Evolutionary conservation across 129 eudicot genomes (phyloP), one percentile per base, ranked within the genome.

Genomic region (Heracleum sosnowskyi): DNA sequence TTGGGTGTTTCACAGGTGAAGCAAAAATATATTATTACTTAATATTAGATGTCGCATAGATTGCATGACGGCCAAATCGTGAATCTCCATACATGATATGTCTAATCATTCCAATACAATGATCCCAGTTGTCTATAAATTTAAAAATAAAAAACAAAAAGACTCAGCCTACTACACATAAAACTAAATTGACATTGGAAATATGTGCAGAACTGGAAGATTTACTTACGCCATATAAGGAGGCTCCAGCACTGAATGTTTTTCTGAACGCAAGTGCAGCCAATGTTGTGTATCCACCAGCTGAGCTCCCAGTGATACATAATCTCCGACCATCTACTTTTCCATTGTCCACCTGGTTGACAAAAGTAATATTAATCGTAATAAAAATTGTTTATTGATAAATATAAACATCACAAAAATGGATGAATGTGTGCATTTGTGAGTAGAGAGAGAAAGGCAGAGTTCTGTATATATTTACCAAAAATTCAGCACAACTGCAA

Each of bases 281-380:
- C 76, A 94, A 76, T 11, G 98, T 91, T 83, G 98, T 94, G 88
- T 94, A 94, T 79, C 98, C 98, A 42, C 98, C 98, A 79, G 98
- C 98, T 78, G 98, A 94, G 37, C 98, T 92, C 62, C 97, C 98
- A n/a, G 98, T 90, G 60, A 94, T 94, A 81, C 97, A 94, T 26
- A 94, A 88, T 77, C 98, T 84, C 79, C 80, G 85, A 75, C 87
- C 84, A 82, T 94, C 98, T 69, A 87, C 97, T 81, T 84, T 92
- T 83, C 96, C 98, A 72, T 84, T 87, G 72, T 94, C 90, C 82
- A 89, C 97, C 98, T 94, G 78, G 57, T 83, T 20, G 55, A 69
- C 20, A n/a, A 51, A 69, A 45, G 66, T 39, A 49, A 2, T 76
- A 47, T 75, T 51, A 73, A 82, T n/a, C 73, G 75, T 34, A 26